Percentiles rank a stretch among this genome's conserved stretches.
phyloP scores from a whole-genome alignment of 1,284 basidiomycete genomes.

The Rhodotorula sp. region DNA sequence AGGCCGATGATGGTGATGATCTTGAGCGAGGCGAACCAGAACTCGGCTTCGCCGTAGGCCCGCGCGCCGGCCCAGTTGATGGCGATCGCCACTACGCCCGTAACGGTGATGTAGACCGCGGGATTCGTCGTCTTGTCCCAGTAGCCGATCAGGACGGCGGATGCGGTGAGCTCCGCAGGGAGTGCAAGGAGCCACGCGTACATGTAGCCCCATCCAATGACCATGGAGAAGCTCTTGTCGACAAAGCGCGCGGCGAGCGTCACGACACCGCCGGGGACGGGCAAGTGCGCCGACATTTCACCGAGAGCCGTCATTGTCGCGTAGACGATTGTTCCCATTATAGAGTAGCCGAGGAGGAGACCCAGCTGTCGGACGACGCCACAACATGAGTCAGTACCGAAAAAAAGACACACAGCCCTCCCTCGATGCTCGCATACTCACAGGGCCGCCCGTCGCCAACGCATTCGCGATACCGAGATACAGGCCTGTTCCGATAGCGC shows the following conservation, averaged over 20 bases:
- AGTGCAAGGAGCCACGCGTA: constrained; percentile 42
- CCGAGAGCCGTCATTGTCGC: constrained; percentile 48
- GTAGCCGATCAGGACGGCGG: constrained; percentile 48
- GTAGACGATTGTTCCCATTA: constrained; percentile 12
- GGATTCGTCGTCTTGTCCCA: constrained; percentile 58
- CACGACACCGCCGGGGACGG: constrained; percentile 53
- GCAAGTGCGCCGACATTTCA: constrained; percentile 66
- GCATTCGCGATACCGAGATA: constrained; percentile 39
- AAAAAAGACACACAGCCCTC: not conserved
- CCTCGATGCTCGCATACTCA: not conserved
- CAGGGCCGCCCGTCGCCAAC: constrained; percentile 6
- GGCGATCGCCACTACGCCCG: constrained; percentile 64
- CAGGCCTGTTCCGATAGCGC: constrained; percentile 26
- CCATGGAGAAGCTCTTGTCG: constrained; percentile 72
- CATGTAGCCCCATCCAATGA: constrained; percentile 61
- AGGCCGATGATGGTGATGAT: constrained; percentile 59
- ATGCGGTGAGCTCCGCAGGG: constrained; percentile 51
- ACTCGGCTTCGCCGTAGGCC: constrained; percentile 39
- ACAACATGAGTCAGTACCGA: constrained; percentile 54
- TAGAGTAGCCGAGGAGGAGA: constrained; percentile 44
- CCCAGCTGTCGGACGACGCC: constrained; percentile 47
- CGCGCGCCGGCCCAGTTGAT: constrained; percentile 69
- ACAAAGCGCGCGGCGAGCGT: constrained; percentile 74
- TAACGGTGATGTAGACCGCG: constrained; percentile 72
- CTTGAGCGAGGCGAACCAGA: constrained; percentile 60